Evolutionary conservation across 208 protist genomes (phyloP).

Genomic region (Trypanosoma boissoni): DNA sequence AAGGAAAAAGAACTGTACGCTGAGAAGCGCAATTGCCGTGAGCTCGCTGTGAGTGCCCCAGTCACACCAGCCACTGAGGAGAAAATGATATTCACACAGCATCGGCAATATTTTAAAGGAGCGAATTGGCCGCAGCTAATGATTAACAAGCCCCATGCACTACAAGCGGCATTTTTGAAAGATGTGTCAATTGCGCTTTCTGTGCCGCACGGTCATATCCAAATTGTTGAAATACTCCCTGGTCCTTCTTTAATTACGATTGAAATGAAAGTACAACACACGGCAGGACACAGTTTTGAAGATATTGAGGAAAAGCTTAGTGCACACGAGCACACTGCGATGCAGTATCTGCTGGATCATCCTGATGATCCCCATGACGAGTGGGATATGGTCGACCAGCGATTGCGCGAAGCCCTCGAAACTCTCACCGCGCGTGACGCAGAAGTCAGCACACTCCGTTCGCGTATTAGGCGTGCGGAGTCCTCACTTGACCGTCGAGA

Average conservation of each 20-base stretch:
- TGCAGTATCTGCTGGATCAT: constrained; percentile 31
- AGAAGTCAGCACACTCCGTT: constrained; percentile 22
- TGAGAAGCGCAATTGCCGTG: constrained; percentile 15
- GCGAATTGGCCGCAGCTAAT: constrained; percentile 30
- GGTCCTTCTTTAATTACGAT: constrained; percentile 39
- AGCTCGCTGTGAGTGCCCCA: neutral
- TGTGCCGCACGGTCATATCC: constrained; percentile 41
- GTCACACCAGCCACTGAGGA: neutral
- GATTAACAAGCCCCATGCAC: constrained; percentile 27
- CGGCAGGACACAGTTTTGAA: constrained; percentile 23
- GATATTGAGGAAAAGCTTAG: constrained; percentile 48
- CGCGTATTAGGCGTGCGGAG: constrained; percentile 32
- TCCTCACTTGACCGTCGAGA: constrained; percentile 41
- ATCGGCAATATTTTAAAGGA: constrained; percentile 49
- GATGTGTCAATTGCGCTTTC: constrained; percentile 42
- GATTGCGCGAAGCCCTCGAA: constrained; percentile 15
- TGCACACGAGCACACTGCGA: constrained; percentile 34
- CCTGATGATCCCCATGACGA: constrained; percentile 27
- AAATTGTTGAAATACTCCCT: constrained; percentile 33
- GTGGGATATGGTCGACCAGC: constrained; percentile 12
- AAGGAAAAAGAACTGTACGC: constrained; percentile 18
- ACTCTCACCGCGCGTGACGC: constrained; percentile 26
- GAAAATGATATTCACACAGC: constrained; percentile 30
- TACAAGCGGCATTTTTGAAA: constrained; percentile 43
- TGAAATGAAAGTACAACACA: constrained; percentile 50